Base-by-base conservation (phyloP, 2,329 filamentous ascomycete genomes). In the Aspergillus amoenus region DNA sequence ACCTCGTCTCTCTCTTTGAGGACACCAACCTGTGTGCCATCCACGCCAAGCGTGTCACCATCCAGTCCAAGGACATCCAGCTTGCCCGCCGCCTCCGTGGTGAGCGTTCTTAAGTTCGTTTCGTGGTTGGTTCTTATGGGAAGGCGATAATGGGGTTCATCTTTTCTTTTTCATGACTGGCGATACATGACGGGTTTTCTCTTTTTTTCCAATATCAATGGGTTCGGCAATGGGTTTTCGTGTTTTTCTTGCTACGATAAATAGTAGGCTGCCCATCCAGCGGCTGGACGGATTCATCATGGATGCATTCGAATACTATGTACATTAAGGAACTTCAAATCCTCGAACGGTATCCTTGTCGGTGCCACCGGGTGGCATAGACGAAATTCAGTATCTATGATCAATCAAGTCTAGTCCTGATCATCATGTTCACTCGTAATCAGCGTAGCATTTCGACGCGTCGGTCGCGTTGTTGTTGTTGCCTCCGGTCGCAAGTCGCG, bases 21-120 rank as follows among this genome's bases (percentile, higher is more conserved):
- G 93, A 97, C 77, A 97, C 93, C 81, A 97, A 97, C 84, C 82
- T 96, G 52, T 97, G 93, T 82, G 93, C 94, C 74, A 96, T 97
- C 79, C 94, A 97, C 82, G 93, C 94, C 81, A 97, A 97, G 88
- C 92, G 94, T 82, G 94, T 97, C 74, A 97, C 93, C 73, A 97
- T 97, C 80, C 93, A 81, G 74, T 78, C 76, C 79, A 97, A 97
- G 85, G 93, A 97, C 72, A 97, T 97, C 76, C 93, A 97, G 82
- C 87, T 97, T 50, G 93, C 93, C 72, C 90, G 94, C 69, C 90
- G 94, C 73, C 91, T 99, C 74, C 91, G 94, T 73, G 94, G 94
- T 67, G 93, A 94, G 84, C 89, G 90, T 78, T 92, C 91, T 83
- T 93, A 85, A 78, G 74, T 63, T 68, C 63, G 68, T 63, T 70